These are phyloP conservation scores for Nakataea oryzae DNA, from an alignment of 2,329 filamentous ascomycete genomes.

Conservation along the genomic window DNA sequence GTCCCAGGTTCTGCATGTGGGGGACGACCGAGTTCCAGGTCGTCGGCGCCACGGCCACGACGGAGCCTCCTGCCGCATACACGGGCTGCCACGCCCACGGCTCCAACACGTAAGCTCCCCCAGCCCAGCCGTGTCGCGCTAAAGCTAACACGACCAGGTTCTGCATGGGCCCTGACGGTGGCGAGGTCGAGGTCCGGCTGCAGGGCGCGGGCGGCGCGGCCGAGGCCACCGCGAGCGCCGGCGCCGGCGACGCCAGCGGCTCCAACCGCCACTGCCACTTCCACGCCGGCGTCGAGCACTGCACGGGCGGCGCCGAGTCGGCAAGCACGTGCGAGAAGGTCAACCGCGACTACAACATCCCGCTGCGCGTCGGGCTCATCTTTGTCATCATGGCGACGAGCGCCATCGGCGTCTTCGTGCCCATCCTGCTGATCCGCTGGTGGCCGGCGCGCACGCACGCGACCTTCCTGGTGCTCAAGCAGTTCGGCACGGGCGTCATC, in stretches of 20 bases:
- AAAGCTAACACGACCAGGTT: too few relatives aligned
- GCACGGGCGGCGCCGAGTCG: constrained; percentile 35
- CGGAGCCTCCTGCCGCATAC: constrained; percentile 46
- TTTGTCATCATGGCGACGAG: constrained; percentile 64
- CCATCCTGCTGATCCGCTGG: constrained; percentile 51
- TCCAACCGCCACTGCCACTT: constrained; percentile 50
- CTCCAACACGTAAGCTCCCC: constrained; percentile 22
- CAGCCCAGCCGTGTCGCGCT: too few relatives aligned
- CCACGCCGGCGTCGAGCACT: constrained; percentile 67
- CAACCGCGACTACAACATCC: constrained; percentile 52
- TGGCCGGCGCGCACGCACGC: constrained; percentile 36
- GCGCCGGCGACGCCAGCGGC: constrained; percentile 13
- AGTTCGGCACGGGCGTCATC: constrained; percentile 65
- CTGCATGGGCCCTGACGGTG: constrained; percentile 6
- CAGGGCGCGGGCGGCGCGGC: constrained; percentile 11
- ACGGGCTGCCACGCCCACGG: constrained; percentile 57
- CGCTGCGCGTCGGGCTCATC: constrained; percentile 57
- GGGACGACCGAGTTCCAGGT: constrained; percentile 31
- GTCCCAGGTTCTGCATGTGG: constrained; percentile 31
- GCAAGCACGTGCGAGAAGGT: constrained; percentile 31
- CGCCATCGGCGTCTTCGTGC: constrained; percentile 54
- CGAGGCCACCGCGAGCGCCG: constrained; percentile 10
- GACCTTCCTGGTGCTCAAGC: constrained; percentile 56
- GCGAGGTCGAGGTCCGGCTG: constrained; percentile 41
- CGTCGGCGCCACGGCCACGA: constrained; percentile 46